phyloP scores from a whole-genome alignment of 148 eudicot species.

The Rhododendron ovatum region DNA sequence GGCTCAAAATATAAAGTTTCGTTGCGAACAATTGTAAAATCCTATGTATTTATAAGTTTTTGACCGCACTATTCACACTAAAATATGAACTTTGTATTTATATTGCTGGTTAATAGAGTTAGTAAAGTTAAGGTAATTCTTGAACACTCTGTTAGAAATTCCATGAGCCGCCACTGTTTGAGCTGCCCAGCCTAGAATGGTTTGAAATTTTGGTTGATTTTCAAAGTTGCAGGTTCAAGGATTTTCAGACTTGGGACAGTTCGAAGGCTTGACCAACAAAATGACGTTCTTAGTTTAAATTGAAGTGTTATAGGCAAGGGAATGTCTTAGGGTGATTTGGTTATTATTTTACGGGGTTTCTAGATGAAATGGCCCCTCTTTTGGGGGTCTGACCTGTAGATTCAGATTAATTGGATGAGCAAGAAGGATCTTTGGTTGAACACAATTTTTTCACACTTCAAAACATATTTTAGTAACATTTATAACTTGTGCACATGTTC shows the following conservation, averaged over 20 bases:
- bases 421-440: not conserved
- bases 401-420: not conserved
- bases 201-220: not conserved
- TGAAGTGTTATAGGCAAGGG: not conserved
- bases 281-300: not conserved
- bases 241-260: not conserved
- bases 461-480: not conserved
- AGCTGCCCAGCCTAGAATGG: not conserved
- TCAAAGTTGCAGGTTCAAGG: conserved; percentile 1
- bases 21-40: not conserved
- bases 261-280: not conserved
- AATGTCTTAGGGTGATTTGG: not conserved
- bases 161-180: not conserved
- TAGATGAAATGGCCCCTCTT: not conserved
- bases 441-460: not conserved
- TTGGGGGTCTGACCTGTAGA: not conserved
- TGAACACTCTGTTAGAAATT: not conserved
- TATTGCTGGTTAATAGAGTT: not conserved
- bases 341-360: not conserved
- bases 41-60: not conserved
- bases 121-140: not conserved
- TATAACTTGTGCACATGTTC: not conserved
- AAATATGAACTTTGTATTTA: not conserved
- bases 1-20: not conserved
- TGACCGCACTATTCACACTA: not conserved